Conservation (phyloP, 345 rosid species). For the Bretschneidera sinensis region DNA sequence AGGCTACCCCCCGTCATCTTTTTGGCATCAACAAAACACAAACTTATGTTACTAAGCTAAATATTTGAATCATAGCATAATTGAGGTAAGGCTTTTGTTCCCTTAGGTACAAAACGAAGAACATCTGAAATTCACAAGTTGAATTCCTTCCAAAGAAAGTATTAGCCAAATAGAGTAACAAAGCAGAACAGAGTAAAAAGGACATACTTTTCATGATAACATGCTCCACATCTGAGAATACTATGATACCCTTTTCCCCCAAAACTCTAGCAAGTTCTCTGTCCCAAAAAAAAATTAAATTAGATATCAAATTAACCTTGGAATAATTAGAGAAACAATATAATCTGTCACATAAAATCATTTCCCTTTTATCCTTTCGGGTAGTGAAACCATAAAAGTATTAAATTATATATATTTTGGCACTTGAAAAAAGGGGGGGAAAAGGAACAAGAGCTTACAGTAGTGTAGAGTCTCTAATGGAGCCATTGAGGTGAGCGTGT, state of each 20-base stretch:
- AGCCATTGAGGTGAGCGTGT: conserved; percentile 99
- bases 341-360: not conserved
- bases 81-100: too few species aligned
- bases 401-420: too few species aligned
- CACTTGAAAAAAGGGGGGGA: not conserved
- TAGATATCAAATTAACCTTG: not conserved
- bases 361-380: not conserved
- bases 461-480: conserved; percentile 83
- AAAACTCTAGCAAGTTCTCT: conserved; percentile 82
- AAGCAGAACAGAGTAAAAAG: conserved; percentile 5
- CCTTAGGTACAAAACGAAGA: not conserved
- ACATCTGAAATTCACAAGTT: too few species aligned
- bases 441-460: conserved; percentile 40
- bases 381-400: too few species aligned
- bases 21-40: not conserved
- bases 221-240: conserved; percentile 70
- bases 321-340: not conserved
- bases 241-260: conserved; percentile 64
- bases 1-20: too few species aligned
- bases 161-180: too few species aligned
- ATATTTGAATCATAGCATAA: too few species aligned
- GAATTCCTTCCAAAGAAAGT: not conserved
- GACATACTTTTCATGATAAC: conserved; percentile 68
- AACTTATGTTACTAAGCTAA: too few species aligned
- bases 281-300: conserved; percentile 17